Evolutionary conservation across 2,329 filamentous ascomycete genomes (phyloP).

Genomic region (Trichophaea hybrida): DNA sequence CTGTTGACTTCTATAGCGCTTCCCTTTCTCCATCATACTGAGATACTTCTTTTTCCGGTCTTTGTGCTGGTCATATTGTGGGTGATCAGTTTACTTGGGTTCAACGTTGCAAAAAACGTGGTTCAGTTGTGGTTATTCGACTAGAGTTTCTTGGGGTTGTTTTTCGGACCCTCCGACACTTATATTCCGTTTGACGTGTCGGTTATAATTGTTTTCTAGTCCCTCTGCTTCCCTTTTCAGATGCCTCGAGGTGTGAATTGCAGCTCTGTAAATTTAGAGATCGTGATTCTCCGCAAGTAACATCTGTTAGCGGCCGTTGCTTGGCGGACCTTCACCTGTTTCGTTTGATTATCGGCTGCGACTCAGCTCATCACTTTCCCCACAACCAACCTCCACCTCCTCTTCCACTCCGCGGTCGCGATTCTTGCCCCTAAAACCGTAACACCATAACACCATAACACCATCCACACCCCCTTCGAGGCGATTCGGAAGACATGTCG

Average conservation of each 20-base stretch:
- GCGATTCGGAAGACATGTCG: background rate
- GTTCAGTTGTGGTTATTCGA: slow-evolving; percentile 16
- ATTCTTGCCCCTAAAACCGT: background rate
- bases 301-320: background rate
- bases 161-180: background rate
- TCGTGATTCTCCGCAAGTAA: background rate
- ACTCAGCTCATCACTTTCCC: background rate
- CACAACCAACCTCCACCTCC: background rate
- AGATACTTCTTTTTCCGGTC: slow-evolving; percentile 48
- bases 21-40: slow-evolving; percentile 52
- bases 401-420: background rate
- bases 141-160: background rate
- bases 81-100: slow-evolving; percentile 37
- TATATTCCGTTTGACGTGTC: too few species aligned
- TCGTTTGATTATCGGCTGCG: background rate
- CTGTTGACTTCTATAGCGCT: slow-evolving; percentile 34
- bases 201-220: background rate
- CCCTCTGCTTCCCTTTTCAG: background rate
- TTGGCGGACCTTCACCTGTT: background rate
- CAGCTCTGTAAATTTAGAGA: background rate
- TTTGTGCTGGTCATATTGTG: slow-evolving; percentile 46
- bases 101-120: slow-evolving; percentile 26
- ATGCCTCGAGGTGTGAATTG: background rate
- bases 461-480: background rate
- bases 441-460: background rate